A percentile compares a stretch with the other conserved stretches of the same genome.
Evolutionary conservation across 371 early-diverging fungal genomes (phyloP).

Genomic region (Syncephalastrum racemosum): DNA sequence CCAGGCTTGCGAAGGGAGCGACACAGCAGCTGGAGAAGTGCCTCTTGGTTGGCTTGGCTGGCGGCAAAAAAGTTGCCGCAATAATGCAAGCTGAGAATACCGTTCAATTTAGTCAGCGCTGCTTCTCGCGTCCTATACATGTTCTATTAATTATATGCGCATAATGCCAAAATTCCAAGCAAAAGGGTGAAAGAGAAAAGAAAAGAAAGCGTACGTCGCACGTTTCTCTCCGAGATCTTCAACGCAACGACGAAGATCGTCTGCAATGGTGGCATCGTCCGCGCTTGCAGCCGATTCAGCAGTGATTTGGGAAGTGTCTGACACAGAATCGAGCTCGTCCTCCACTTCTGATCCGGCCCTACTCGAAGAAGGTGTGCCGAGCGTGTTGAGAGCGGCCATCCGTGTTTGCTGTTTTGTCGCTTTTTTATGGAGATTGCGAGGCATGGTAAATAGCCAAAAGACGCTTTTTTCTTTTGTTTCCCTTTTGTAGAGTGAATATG

Average conservation of each 20-base stretch:
- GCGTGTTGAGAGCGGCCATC: constrained; percentile 20
- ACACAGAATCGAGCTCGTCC: constrained; percentile 13
- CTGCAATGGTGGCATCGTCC: constrained; percentile 11
- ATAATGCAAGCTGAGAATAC: constrained; percentile 19
- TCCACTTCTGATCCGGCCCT: constrained; percentile 18
- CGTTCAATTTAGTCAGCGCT: constrained; percentile 22
- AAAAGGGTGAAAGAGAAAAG: neutral
- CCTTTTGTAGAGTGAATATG: too few species aligned
- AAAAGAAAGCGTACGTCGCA: constrained; percentile 9
- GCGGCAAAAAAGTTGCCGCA: constrained; percentile 20
- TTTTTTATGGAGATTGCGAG: constrained; percentile 16
- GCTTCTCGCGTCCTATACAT: constrained; percentile 19
- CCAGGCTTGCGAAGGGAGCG: constrained; percentile 58
- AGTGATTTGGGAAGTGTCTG: constrained; percentile 10
- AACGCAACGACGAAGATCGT: constrained; percentile 15
- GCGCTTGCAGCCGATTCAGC: constrained; percentile 5
- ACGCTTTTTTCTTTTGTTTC: too few species aligned
- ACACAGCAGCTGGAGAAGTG: constrained; percentile 51
- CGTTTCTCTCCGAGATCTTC: constrained; percentile 22
- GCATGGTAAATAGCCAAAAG: constrained; percentile 8
- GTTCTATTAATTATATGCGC: too few species aligned
- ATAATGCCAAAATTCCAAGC: neutral
- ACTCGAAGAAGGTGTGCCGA: constrained; percentile 21
- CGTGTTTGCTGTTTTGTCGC: constrained; percentile 20
- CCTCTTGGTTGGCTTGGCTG: constrained; percentile 19